Base-by-base conservation (phyloP, 371 early-diverging fungal species). In the Mortierella sp. region DNA sequence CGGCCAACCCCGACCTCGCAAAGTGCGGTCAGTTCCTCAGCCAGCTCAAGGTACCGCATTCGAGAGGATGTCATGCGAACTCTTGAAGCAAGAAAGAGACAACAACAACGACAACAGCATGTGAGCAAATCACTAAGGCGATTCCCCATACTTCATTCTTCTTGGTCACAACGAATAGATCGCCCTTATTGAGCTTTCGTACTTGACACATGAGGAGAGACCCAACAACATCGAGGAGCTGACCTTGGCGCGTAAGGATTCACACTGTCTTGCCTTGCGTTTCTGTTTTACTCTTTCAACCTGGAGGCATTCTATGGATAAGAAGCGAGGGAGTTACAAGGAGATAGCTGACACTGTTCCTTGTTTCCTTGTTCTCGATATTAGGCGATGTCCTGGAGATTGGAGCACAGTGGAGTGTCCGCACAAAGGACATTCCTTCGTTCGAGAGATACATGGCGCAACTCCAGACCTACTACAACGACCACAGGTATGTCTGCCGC, bases 361-460 rank as follows among this genome's bases (percentile, higher is more conserved):
- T 41, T 43, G 2, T 27, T 44, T n/a, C 6, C 24, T 54, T 41
- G 29, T 29, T 43, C 7, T 49, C 32, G 24, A 75, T 51, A 27
- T 29, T 89, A 97, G 96, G 97, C 74, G 96, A 98, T 56, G 91
- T 97, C 54, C 91, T 98, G 58, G 99, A 99, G 90, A 91, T 95
- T 72, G 99, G 98, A 24, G 98, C 98, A 18, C 95, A 95, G 75
- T 94, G 94, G 89, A 95, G 96, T 81, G 93, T 98, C 72, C 95
- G 95, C 70, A 91, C 91, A 32, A 93, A 96, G 82, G 96, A 98
- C 71, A 96, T 97, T 80, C 93, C 94, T 16, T 92, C 96, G 21
- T 98, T 99, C 86, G 99, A 98, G 89, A 94, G 98, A 80, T 98
- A 97, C 86, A 93, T 97, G 84, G 92, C 97, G n/a, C 98, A 99